phyloP scores from a whole-genome alignment of 2,329 filamentous ascomycete genomes.

The Clarireedia monteithiana region DNA sequence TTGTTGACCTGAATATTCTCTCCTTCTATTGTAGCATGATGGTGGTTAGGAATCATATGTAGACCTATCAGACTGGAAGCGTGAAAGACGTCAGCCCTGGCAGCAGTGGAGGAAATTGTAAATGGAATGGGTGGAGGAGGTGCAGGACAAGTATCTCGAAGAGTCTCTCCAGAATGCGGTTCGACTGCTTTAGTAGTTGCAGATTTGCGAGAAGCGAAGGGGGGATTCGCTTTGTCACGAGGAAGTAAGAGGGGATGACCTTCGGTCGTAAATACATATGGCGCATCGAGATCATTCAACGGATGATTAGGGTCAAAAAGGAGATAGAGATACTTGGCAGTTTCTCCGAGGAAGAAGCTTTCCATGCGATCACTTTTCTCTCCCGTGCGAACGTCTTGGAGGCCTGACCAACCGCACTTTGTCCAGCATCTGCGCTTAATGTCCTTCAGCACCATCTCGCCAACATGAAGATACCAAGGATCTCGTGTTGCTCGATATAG shows the following conservation, averaged over 20 bases:
- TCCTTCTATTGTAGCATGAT: constrained; percentile 39
- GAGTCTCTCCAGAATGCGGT: constrained; percentile 3
- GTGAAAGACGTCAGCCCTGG: constrained; percentile 77
- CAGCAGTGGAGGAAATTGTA: constrained; percentile 70
- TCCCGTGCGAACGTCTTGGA: constrained; percentile 74
- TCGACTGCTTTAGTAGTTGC: constrained; percentile 32
- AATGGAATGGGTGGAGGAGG: constrained; percentile 54
- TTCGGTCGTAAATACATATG: constrained; percentile 93
- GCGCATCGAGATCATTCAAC: constrained; percentile 75
- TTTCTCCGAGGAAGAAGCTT: constrained; percentile 96
- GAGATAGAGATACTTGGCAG: constrained; percentile 89
- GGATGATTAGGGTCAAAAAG: constrained; percentile 83
- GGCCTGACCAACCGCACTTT: constrained; percentile 84
- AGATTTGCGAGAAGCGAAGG: constrained; percentile 9
- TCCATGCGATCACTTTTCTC: constrained; percentile 95
- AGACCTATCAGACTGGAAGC: constrained; percentile 79
- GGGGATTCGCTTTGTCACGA: constrained; percentile 29
- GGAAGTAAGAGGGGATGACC: constrained; percentile 89
- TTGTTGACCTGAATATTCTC: constrained; percentile 37
- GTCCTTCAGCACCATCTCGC: constrained; percentile 89
- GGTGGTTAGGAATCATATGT: constrained; percentile 64
- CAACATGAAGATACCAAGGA: constrained; percentile 92
- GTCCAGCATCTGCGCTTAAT: constrained; percentile 86
- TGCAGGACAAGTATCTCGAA: constrained; percentile 55
- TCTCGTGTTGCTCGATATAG: constrained; percentile 90